Evolutionary conservation across 257 asterid species (phyloP), one percentile per base, ranked within the genome.

Genomic region (Solanum gracilifrons): DNA sequence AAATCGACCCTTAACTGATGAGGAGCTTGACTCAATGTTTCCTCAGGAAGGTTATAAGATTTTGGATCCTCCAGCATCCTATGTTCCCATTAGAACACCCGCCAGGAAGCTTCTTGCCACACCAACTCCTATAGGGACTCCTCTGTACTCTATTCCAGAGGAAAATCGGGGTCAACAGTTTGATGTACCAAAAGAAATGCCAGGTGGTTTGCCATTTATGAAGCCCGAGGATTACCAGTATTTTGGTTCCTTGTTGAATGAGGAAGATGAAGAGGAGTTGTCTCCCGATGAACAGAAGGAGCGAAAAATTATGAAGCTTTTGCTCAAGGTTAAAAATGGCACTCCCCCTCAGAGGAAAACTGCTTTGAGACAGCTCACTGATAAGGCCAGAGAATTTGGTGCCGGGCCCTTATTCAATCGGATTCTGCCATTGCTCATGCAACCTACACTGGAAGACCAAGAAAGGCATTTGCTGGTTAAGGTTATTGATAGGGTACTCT

Each of bases 311-410:
- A 96, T 96, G 98, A 96, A 96, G 87, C 95, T 96, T 48, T 86
- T 96, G 91, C 94, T 96, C 51, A 96, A 96, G 91, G 98, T 96
- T 66, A 96, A 96, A 90, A 96, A 96, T 55, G 98, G 98, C n/a
- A 96, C 98, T 75, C 98, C 98, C 25, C 95, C 98, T 1, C 98
- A 96, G 93, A 93, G 98, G 89, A 96, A 96, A 92, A 96, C 98
- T 85, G 98, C 98, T 73, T 86, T 96, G 93, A 92, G 98, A 79
- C 98, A 96, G 91, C 95, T 96, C 82, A 96, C 98, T 16, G 98
- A 96, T 87, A 96, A 96, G 94, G 98, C 98, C 74, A 93, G 98
- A 88, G 98, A 96, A 79, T 88, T 96, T 77, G 98, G 98, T 91
- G 96, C 98, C 31, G 98, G 98, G 73, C 98, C 98, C 32, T 87